phyloP scores from a whole-genome alignment of 2,329 filamentous ascomycete species.

The Colletotrichum magnum region DNA sequence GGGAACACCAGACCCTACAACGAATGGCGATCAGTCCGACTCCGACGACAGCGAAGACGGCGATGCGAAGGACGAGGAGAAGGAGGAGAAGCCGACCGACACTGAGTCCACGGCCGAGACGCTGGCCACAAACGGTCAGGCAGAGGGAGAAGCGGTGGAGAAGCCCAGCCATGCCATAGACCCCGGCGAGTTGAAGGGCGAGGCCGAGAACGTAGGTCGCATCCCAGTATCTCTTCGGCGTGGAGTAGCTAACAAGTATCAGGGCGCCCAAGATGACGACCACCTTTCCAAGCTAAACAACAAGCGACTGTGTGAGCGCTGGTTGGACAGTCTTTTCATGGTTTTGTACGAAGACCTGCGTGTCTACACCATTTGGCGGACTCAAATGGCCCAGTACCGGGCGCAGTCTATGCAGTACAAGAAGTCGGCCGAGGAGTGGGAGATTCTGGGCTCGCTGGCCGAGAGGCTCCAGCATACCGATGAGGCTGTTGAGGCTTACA shows the following conservation, averaged over 20 bases:
- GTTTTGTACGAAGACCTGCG: conserved; percentile 97
- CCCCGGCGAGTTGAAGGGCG: conserved; percentile 82
- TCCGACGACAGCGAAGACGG: conserved; percentile 48
- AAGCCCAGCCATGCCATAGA: conserved; percentile 85
- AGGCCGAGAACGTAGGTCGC: conserved; percentile 75
- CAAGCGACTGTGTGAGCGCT: conserved; percentile 96
- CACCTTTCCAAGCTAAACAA: conserved; percentile 94
- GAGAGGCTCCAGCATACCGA: conserved; percentile 93
- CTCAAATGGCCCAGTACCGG: conserved; percentile 95
- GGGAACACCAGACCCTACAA: conserved; percentile 74
- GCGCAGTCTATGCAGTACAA: conserved; percentile 96
- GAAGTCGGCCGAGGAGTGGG: conserved; percentile 98
- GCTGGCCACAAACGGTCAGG: conserved; percentile 49
- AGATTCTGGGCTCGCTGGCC: conserved; percentile 93
- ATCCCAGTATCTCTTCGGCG: not conserved
- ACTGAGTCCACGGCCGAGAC: conserved; percentile 44
- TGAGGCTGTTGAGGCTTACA: conserved; percentile 94
- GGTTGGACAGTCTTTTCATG: conserved; percentile 99
- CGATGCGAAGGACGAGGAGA: conserved; percentile 52
- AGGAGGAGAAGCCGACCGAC: conserved; percentile 51
- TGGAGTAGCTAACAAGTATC: conserved; percentile 41
- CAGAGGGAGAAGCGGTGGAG: conserved; percentile 69
- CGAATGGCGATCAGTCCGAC: conserved; percentile 60
- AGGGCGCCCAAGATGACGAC: conserved; percentile 76
- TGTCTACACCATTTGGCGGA: conserved; percentile 99